Conservation (phyloP, 768 basidiomycete species). For the Boletus fagicola region DNA sequence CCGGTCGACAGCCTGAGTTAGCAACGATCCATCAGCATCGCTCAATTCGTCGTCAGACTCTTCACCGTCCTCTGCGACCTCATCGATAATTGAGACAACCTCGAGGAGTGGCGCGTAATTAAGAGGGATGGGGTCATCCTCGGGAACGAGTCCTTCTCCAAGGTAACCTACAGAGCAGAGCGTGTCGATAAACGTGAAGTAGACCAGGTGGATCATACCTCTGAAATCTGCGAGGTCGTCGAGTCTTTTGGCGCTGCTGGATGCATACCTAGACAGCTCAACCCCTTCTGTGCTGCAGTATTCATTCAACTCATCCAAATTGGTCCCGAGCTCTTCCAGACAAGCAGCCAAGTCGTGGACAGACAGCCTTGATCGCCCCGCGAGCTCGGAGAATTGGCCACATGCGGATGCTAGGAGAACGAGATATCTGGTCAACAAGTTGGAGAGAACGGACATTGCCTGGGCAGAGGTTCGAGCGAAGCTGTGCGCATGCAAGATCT, state of each 20-base stretch:
- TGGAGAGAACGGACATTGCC: conserved; percentile 68
- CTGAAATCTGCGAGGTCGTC: conserved; percentile 75
- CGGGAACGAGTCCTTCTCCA: conserved; percentile 53
- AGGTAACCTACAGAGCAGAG: conserved; percentile 53
- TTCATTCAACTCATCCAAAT: conserved; percentile 64
- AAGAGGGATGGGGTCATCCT: conserved; percentile 56
- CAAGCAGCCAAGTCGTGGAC: conserved; percentile 61
- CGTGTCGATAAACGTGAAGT: conserved; percentile 3
- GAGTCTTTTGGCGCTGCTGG: conserved; percentile 58
- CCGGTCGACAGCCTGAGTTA: conserved; percentile 20
- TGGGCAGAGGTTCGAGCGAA: conserved; percentile 77
- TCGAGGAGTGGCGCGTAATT: conserved; percentile 41
- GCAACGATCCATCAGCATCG: conserved; percentile 5
- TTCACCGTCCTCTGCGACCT: conserved; percentile 33
- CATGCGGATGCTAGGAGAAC: conserved; percentile 62
- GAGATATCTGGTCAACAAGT: conserved; percentile 74
- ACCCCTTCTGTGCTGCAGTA: conserved; percentile 65
- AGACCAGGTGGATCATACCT: conserved; percentile 46
- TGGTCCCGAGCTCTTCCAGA: conserved; percentile 73
- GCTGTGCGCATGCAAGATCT: conserved; percentile 72
- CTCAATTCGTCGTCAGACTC: conserved; percentile 30
- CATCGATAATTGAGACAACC: conserved; percentile 6
- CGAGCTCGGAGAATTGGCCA: conserved; percentile 71
- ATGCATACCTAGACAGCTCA: conserved; percentile 67
- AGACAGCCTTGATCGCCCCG: conserved; percentile 60